Percentiles rank a stretch among this genome's conserved stretches.
These are phyloP conservation scores for Dendrobium chrysotoxum DNA, from an alignment of 106 monocot species.

Conservation along the genomic window DNA sequence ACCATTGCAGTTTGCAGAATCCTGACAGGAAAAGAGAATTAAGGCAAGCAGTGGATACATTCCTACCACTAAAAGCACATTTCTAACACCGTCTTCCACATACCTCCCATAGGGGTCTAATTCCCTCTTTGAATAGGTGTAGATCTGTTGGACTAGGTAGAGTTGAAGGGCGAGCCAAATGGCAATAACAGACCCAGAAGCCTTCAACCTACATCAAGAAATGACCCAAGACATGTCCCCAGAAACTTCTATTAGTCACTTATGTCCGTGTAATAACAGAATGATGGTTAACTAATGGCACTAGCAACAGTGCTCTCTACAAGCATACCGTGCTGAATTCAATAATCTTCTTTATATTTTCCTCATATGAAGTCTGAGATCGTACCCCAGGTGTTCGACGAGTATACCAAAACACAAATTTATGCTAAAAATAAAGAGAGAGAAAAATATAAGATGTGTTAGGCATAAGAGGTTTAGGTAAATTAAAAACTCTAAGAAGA, in stretches of 20 bases:
- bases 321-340: conserved; percentile 86
- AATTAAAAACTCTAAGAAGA: background rate
- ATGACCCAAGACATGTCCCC: background rate
- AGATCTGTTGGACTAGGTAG: conserved; percentile 86
- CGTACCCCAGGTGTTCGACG: conserved; percentile 70
- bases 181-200: conserved; percentile 97
- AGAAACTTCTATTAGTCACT: background rate
- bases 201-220: conserved; percentile 62
- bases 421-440: conserved; percentile 41
- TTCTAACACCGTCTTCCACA: background rate
- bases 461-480: too few relatives aligned
- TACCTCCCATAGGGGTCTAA: conserved; percentile 98
- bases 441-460: background rate
- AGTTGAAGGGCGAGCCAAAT: conserved; percentile 68
- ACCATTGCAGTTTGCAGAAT: conserved; percentile 25
- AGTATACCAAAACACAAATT: conserved; percentile 91
- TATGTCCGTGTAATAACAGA: background rate
- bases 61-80: background rate
- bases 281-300: background rate
- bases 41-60: background rate
- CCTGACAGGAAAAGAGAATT: conserved; percentile 6
- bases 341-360: conserved; percentile 90
- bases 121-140: conserved; percentile 94
- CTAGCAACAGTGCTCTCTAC: background rate
- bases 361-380: conserved; percentile 80